Evolutionary conservation across 129 eudicot species (phyloP), one percentile per base, ranked within the genome.

Genomic region (Glebionis coronaria): DNA sequence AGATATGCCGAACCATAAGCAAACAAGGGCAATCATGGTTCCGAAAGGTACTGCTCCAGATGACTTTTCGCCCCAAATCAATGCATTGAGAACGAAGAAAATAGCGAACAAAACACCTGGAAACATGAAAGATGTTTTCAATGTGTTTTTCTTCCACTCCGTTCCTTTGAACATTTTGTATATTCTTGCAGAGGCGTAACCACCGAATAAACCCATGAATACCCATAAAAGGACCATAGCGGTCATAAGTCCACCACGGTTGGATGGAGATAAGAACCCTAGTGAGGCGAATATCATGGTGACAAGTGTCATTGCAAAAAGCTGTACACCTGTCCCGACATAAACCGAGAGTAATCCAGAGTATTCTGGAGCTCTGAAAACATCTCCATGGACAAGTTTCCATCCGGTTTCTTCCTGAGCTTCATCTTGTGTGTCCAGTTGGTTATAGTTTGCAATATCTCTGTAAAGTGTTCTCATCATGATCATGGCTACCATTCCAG

Each of bases 161-260:
- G 90, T 88, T 18, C 97, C 97, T 69, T 91, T 91, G 75, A 91
- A 88, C 96, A 80, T 88, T 76, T 91, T 91, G 88, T 91, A 88
- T 7, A 91, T 27, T 20, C 97, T 81, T 0, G 97, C 93, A 3
- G 94, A 91, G 23, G 97, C 60, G 61, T 88, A 88, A 54, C 97
- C 97, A 6, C 86, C 97, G 29, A 91, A 88, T 28, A 91, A 61
- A 23, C 97, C 96, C 96, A 88, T 88, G 73, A 91, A 91, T 19
- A 91, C 97, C 97, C 97, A 91, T 35, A 91, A 62, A 14, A 91
- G 86, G 61, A 91, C 97, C 94, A 91, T 85, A 59, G 97, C 97
- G 7, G 97, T 91, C 96, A 88, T 91, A 12, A 91, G 82, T 51
- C 96, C 97, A 1, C 97, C 97, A 40, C 97, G 84, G 67, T 91